Percentiles rank a stretch among this genome's conserved stretches.
Evolutionary conservation across 1,284 basidiomycete species (phyloP).

Genomic region (Bjerkandera adusta): DNA sequence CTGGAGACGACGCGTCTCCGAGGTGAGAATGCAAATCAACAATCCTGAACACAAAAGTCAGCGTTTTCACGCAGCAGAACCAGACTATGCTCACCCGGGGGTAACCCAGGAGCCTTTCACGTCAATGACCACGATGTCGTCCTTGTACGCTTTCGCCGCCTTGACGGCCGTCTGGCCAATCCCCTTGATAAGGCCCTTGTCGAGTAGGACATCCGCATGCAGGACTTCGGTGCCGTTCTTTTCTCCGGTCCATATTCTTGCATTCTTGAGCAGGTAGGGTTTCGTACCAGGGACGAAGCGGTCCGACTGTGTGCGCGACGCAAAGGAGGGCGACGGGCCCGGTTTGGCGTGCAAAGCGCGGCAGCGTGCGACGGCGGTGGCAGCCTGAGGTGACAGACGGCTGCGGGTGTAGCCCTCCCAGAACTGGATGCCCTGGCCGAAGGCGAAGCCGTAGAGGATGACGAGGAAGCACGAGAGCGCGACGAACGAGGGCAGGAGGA

Average conservation of each 20-base stretch:
- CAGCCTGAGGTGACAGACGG: conserved; percentile 20
- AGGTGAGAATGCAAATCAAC: conserved; percentile 65
- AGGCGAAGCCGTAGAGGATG: conserved; percentile 41
- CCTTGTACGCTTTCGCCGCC: conserved; percentile 13
- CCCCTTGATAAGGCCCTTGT: conserved; percentile 36
- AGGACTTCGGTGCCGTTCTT: conserved; percentile 33
- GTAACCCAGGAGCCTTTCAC: conserved; percentile 36
- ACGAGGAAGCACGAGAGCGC: conserved; percentile 30
- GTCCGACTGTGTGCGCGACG: conserved; percentile 45
- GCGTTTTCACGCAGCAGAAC: background rate
- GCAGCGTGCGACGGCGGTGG: conserved; percentile 26
- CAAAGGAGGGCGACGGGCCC: conserved; percentile 39
- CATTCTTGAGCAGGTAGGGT: conserved; percentile 55
- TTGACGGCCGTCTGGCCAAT: conserved; percentile 22
- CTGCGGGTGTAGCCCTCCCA: conserved; percentile 10
- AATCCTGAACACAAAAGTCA: conserved; percentile 33
- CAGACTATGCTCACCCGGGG: conserved; percentile 39
- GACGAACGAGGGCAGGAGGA: conserved; percentile 62
- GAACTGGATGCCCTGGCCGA: conserved; percentile 17
- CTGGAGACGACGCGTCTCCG: conserved; percentile 43
- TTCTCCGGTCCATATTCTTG: conserved; percentile 55
- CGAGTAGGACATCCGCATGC: conserved; percentile 35
- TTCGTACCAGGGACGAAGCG: conserved; percentile 47
- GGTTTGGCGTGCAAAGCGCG: conserved; percentile 28
- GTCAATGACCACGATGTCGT: conserved; percentile 26